Base-by-base conservation (phyloP, 2,329 filamentous ascomycete genomes). In the Diplodia mutila region DNA sequence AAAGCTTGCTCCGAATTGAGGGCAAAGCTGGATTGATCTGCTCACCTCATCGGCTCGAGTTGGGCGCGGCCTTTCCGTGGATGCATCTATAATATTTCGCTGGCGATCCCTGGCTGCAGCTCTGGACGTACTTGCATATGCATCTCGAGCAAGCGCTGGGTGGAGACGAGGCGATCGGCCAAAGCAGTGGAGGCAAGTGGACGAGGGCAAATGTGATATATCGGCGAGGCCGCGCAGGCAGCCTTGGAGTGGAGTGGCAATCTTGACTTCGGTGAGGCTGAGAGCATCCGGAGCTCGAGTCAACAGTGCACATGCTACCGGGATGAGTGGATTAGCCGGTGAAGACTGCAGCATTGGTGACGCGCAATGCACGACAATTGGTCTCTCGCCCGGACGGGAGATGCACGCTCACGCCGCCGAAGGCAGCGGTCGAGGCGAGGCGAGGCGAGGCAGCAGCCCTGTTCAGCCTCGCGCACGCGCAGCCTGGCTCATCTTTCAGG, bases 371-470 rank as follows among this genome's bases (percentile, higher is more conserved):
- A n/a, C 55, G 23, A 14, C 21, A 3, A 59, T 59, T 59, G 55
- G 37, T 25, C 34, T 14, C 23, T 11, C 21, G 29, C 29, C 29
- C 29, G 29, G 29, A 5, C 6, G 29, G 8, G 29, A 8, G 34
- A 21, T 42, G 34, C 54, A 37, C 54, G n/a, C n/a, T n/a, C 54
- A 42, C 54, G 21, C n/a, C 54, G 54, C 8, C 21, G 27, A 32
- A 59, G 42, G 37, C 49, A 52, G 37, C 55, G 29, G 53, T 57
- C 53, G 53, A 39, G 34, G n/a, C 32, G 53, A 57, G 53, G 55
- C 53, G 53, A 39, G 34, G n/a, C 32, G 53, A 57, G 53, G 55
- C 55, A 27, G 25, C 34, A 39, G n/a, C 55, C 42, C 9, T 59
- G 39, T 32, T 32, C 29, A 46, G 55, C 55, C 55, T 46, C 37